Evolutionary conservation across 345 rosid species (phyloP).

Genomic region (Noccaea caerulescens): DNA sequence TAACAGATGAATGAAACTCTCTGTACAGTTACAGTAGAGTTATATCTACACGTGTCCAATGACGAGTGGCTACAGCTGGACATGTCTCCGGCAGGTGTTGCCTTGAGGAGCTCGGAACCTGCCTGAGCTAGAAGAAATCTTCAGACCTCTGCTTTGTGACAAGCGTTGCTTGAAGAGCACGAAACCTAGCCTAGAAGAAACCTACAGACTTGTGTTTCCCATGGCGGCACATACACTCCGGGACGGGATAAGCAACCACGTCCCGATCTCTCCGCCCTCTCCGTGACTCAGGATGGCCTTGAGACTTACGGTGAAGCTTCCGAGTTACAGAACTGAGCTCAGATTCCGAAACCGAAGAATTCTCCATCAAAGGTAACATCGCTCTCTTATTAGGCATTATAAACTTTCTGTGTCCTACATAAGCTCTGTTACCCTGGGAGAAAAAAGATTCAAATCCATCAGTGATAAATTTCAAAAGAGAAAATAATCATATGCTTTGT

Average conservation of each 20-base stretch:
- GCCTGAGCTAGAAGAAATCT: constrained; percentile 12
- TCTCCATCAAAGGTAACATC: constrained; percentile 63
- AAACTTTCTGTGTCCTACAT: constrained; percentile 71
- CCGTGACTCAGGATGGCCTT: constrained; percentile 65
- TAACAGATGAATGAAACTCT: constrained; percentile 1
- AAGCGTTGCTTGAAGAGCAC: constrained; percentile 8
- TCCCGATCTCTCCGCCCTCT: constrained; percentile 58
- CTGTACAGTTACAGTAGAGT: background rate
- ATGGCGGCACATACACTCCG: constrained; percentile 73
- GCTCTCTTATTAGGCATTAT: constrained; percentile 73
- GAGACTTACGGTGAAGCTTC: constrained; percentile 61
- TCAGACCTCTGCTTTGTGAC: background rate
- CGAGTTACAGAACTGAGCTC: constrained; percentile 56
- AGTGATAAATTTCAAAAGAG: background rate
- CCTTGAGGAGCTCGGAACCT: constrained; percentile 9
- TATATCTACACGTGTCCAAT: constrained; percentile 27
- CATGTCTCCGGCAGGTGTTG: background rate
- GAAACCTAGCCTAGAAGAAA: constrained; percentile 33
- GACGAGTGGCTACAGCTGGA: background rate
- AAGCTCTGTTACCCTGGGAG: constrained; percentile 71
- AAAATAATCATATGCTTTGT: background rate
- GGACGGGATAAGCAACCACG: constrained; percentile 69
- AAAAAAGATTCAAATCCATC: background rate
- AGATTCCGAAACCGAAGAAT: constrained; percentile 52
- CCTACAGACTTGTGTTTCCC: constrained; percentile 37